phyloP scores from a whole-genome alignment of 495 filamentous ascomycete genomes.

The Cercophora sp. region DNA sequence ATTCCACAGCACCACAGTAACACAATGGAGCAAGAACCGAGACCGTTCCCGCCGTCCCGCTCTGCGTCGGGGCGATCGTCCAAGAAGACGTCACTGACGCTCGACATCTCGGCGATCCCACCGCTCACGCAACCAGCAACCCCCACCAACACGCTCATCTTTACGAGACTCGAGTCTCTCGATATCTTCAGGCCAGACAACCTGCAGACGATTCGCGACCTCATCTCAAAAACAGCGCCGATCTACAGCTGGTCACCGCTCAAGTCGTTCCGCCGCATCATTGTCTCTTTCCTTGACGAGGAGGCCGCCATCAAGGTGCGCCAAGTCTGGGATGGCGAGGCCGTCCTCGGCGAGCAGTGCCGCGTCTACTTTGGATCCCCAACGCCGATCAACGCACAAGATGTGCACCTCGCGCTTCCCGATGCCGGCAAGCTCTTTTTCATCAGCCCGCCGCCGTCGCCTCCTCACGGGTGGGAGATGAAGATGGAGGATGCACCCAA shows the following conservation, averaged over 20 bases:
- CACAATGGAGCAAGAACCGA: constrained; percentile 21
- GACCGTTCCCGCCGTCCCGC: constrained; percentile 30
- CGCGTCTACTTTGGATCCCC: constrained; percentile 86
- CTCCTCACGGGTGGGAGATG: constrained; percentile 91
- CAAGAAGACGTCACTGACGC: constrained; percentile 55
- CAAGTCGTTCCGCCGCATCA: constrained; percentile 86
- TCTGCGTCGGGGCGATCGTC: constrained; percentile 34
- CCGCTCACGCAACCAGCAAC: constrained; percentile 72
- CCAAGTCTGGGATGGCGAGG: constrained; percentile 64
- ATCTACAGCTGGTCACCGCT: constrained; percentile 89
- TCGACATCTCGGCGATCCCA: constrained; percentile 80
- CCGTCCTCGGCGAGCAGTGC: constrained; percentile 64
- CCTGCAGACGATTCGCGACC: constrained; percentile 68
- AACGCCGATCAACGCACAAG: constrained; percentile 48
- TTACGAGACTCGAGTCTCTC: constrained; percentile 79
- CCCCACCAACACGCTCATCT: constrained; percentile 89
- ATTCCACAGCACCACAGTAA: not conserved
- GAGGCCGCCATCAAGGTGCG: constrained; percentile 71
- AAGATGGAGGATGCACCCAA: constrained; percentile 88
- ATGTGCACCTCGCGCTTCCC: constrained; percentile 70
- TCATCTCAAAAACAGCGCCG: constrained; percentile 62
- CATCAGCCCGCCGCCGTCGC: constrained; percentile 87
- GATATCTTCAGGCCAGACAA: constrained; percentile 75
- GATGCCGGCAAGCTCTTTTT: constrained; percentile 92
- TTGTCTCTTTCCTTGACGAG: constrained; percentile 76